Evolutionary conservation across 1,284 basidiomycete species (phyloP), one percentile per base, ranked within the genome.

Genomic region (Cystobasidiaceae sp.): DNA sequence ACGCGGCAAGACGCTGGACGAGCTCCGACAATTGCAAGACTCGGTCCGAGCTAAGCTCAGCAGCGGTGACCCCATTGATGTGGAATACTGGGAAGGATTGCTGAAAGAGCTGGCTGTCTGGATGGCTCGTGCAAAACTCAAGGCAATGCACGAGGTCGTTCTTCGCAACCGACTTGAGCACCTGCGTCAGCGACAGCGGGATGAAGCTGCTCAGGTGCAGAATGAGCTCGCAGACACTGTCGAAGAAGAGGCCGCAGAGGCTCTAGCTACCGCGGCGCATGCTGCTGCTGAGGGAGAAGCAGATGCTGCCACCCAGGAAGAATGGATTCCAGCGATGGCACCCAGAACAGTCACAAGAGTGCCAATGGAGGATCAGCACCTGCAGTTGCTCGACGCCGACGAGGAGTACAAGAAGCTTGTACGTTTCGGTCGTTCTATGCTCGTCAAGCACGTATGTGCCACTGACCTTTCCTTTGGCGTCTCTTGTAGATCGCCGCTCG

Each of bases 71-170:
- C 92, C 93, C 0, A 84, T 98, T 39, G 96, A 99, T 77, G 88
- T 87, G 13, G 96, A 99, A 76, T 99, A 98, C 75, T 99, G 96
- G 96, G 94, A 97, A 77, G 82, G 86, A 39, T 79, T 98, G 5
- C 78, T 98, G 66, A 89, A 90, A 76, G 93, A 90, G 75, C 79
- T 98, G 43, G 81, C 96, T n/a, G 93, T 98, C 0, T 96, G 91
- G 87, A 97, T 97, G 77, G 89, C 96, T n/a, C 96, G 96, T 89
- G 88, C 91, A 7, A 93, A 93, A 73, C 82, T 99, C 51, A 89
- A 90, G 74, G 85, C 82, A 67, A 82, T 97, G 67, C 96, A 99
- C 76, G 93, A 97, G 79, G 87, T 94, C 25, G 93, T 98, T 4
- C 87, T 98, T 46, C 86, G 90, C 63, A 98, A 98, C 75, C 85